Conservation (phyloP, 495 filamentous ascomycete genomes). For the Penicillium goetzii region DNA sequence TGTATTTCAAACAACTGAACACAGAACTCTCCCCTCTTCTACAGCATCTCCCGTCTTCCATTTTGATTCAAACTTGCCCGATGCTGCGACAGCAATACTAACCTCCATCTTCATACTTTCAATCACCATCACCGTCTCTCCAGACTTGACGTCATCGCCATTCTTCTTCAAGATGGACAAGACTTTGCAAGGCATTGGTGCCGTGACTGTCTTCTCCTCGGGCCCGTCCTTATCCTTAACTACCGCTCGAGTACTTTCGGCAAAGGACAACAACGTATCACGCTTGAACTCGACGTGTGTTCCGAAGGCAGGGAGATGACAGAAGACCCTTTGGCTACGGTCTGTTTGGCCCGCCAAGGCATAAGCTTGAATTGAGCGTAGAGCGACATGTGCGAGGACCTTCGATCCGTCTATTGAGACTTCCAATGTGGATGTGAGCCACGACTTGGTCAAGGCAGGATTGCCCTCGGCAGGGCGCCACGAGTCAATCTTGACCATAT, state of each 20-base stretch:
- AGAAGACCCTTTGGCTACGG: slow-evolving; percentile 35
- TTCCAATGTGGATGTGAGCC: slow-evolving; percentile 19
- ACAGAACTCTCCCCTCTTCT: slow-evolving; percentile 35
- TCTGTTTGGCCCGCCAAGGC: slow-evolving; percentile 57
- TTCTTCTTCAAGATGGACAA: slow-evolving; percentile 72
- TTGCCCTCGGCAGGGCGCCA: slow-evolving; percentile 24
- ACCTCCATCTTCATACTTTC: slow-evolving; percentile 99
- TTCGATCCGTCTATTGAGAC: slow-evolving; percentile 22
- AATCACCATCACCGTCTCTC: slow-evolving; percentile 80
- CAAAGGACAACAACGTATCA: slow-evolving; percentile 65
- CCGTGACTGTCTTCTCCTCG: slow-evolving; percentile 67
- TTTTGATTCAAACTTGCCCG: slow-evolving; percentile 29
- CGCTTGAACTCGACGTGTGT: slow-evolving; percentile 67
- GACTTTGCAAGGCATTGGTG: slow-evolving; percentile 88
- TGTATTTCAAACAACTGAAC: slow-evolving; percentile 21
- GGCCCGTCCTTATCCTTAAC: slow-evolving; percentile 72
- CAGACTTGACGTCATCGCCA: slow-evolving; percentile 73
- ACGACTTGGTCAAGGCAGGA: slow-evolving; percentile 13
- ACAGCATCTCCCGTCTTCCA: slow-evolving; percentile 36
- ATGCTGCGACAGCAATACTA: slow-evolving; percentile 55
- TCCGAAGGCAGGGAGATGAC: slow-evolving; percentile 25
- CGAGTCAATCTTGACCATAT: slow-evolving; percentile 12
- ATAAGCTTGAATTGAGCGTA: slow-evolving; percentile 64
- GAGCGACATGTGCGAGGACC: slow-evolving; percentile 55
- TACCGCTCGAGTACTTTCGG: slow-evolving; percentile 67